Evolutionary conservation across 345 rosid genomes (phyloP).

Genomic region (Salix brachista): DNA sequence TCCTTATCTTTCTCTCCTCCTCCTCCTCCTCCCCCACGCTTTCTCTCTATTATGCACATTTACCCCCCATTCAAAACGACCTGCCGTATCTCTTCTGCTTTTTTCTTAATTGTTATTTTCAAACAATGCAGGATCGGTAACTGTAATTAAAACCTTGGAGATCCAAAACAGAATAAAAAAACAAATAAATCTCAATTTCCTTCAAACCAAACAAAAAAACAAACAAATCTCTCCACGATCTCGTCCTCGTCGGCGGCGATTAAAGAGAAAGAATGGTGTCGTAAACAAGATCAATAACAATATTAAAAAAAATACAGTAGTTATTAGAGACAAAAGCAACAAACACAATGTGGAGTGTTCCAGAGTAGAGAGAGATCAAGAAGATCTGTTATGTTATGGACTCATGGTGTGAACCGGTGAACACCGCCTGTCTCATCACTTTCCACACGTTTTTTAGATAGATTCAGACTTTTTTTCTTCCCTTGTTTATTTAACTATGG

Average conservation of each 20-base stretch:
- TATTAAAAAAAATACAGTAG: too few species aligned
- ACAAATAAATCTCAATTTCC: not conserved
- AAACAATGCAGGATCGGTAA: constrained; percentile 31
- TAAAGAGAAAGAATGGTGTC: not conserved
- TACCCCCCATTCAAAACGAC: constrained; percentile 12
- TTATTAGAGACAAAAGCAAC: not conserved
- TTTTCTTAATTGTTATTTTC: not conserved
- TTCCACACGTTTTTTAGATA: constrained; percentile 1
- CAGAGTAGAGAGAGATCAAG: not conserved
- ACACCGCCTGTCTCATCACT: constrained; percentile 18
- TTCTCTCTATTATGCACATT: constrained; percentile 48
- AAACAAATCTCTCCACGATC: not conserved
- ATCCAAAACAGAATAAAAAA: not conserved
- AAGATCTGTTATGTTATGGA: not conserved
- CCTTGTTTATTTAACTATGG: constrained; percentile 19
- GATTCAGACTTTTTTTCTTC: not conserved
- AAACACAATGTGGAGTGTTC: not conserved
- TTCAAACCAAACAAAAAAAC: not conserved
- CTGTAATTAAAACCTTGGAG: not conserved
- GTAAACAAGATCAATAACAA: too few species aligned
- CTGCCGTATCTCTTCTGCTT: constrained; percentile 1
- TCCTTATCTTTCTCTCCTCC: constrained; percentile 32
- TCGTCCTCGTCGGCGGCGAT: constrained; percentile 18
- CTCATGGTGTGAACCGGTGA: constrained; percentile 14
- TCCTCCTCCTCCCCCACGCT: constrained; percentile 38